A percentile compares a stretch with the other conserved stretches of the same genome.
These are phyloP conservation scores for Funneliformis geosporum DNA, from an alignment of 192 early-diverging fungal genomes.

Conservation along the genomic window DNA sequence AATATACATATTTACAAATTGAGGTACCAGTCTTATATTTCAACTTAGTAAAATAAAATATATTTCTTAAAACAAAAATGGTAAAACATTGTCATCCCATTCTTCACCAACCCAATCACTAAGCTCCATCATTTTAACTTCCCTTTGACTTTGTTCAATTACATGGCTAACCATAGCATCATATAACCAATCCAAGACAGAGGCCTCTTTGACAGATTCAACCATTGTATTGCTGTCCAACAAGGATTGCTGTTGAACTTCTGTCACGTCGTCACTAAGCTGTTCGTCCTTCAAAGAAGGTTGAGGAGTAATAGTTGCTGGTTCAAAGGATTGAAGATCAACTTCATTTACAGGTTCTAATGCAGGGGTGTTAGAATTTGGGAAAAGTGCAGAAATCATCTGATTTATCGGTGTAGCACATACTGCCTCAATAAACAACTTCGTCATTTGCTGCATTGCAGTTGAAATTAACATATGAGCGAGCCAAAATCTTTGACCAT, in stretches of 20 bases:
- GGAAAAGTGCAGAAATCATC: constrained; percentile 20
- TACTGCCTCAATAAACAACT: constrained; percentile 23
- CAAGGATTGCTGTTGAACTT: not conserved
- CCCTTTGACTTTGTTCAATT: constrained; percentile 26
- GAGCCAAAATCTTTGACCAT: constrained; percentile 8
- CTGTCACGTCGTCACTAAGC: not conserved
- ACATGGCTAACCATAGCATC: constrained; percentile 29
- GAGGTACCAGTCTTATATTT: not conserved
- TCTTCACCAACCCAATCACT: constrained; percentile 34
- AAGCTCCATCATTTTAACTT: constrained; percentile 21
- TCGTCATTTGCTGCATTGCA: not conserved
- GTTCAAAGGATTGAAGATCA: not conserved
- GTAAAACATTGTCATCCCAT: constrained; percentile 32
- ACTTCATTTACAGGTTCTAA: not conserved
- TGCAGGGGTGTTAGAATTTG: not conserved
- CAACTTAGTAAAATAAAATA: not conserved
- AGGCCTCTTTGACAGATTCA: constrained; percentile 24
- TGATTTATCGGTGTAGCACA: constrained; percentile 14
- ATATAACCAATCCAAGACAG: constrained; percentile 33
- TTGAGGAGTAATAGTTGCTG: not conserved
- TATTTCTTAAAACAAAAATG: constrained; percentile 17
- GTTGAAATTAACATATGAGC: constrained; percentile 11
- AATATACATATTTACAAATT: not conserved
- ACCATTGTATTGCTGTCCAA: constrained; percentile 19
- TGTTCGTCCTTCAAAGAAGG: not conserved